Evolutionary conservation across 1,284 basidiomycete species (phyloP).

Genomic region (Puccinia triticina): DNA sequence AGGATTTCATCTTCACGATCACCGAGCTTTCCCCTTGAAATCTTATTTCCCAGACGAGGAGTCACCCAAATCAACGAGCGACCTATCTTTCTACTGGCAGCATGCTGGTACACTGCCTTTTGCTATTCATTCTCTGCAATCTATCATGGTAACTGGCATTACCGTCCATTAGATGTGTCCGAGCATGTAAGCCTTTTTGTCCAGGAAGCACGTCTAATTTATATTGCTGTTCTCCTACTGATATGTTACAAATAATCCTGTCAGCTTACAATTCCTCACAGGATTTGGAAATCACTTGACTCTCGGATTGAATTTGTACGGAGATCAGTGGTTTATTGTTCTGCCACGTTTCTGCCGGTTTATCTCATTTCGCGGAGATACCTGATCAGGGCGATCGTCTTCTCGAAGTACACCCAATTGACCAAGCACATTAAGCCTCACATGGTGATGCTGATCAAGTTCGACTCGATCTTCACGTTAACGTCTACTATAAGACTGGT

Average conservation of each 20-base stretch:
- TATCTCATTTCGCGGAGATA: slow-evolving; percentile 36
- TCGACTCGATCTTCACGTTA: slow-evolving; percentile 48
- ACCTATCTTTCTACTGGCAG: slow-evolving; percentile 32
- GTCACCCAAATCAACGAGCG: slow-evolving; percentile 42
- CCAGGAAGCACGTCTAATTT: not conserved
- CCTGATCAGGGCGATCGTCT: slow-evolving; percentile 40
- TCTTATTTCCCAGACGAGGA: slow-evolving; percentile 12
- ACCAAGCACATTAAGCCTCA: slow-evolving; percentile 44
- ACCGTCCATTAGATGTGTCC: slow-evolving; percentile 20
- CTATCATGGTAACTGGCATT: slow-evolving; percentile 31
- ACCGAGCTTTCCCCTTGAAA: not conserved
- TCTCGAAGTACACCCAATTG: slow-evolving; percentile 44
- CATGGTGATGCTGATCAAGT: slow-evolving; percentile 48
- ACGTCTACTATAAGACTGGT: slow-evolving; percentile 38
- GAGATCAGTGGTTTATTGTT: slow-evolving; percentile 24
- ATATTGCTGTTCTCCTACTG: not conserved
- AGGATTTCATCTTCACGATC: not conserved
- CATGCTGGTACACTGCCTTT: slow-evolving; percentile 14
- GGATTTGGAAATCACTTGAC: slow-evolving; percentile 25
- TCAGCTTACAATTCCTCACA: slow-evolving; percentile 32
- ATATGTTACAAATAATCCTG: not conserved
- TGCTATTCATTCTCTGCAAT: slow-evolving; percentile 36
- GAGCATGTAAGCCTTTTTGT: slow-evolving; percentile 27
- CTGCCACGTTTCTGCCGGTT: slow-evolving; percentile 40
- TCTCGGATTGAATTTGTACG: slow-evolving; percentile 8